Evolutionary conservation across 768 basidiomycete species (phyloP), one percentile per base, ranked within the genome.

Genomic region (Naganishia randhawae): DNA sequence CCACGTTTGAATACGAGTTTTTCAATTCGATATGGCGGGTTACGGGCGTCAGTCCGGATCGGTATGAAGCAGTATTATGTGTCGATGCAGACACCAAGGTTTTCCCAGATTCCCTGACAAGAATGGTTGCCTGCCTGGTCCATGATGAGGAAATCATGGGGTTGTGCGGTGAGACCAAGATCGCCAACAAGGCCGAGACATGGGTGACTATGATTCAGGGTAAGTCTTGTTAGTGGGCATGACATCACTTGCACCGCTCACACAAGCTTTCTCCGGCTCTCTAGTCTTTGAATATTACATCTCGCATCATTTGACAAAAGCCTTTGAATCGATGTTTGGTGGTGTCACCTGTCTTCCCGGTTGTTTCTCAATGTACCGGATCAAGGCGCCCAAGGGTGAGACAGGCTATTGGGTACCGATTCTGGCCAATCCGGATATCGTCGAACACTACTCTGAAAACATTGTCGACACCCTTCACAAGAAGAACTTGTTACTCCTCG

Each of bases 181-280:
- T 99, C 74, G 96, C 96, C 39, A 99, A 99, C 83, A 99, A 99
- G 84, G 88, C 88, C 17, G 95, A 98, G 78, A 93, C 93, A 13
- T 97, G 95, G 83, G 94, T 98, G 50, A 97, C 95, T 17, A 98
- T 99, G 96, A 98, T 99, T 81, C 96, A 99, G 85, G 94, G 95
- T 94, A 66, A 52, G 90, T 82, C 51, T 37, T 19, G 9, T 31
- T 27, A 25, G 41, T 48, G 22, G 35, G 2, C 17, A 19, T 7
- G 0, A 13, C 25, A 50, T 17, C 42, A 13, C 25, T 25, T 25
- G 33, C 25, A 8, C 42, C n/a, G 8, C 5, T 29, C 71, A 74
- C n/a, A 48, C 45, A 65, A 71, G 53, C 50, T 22, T 61, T 53
- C 2, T n/a, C n/a, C n/a, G n/a, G n/a, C 0, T 37, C 22, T 9